Evolutionary conservation across 768 basidiomycete genomes (phyloP).

Genomic region (Paxillus rubicundulus): DNA sequence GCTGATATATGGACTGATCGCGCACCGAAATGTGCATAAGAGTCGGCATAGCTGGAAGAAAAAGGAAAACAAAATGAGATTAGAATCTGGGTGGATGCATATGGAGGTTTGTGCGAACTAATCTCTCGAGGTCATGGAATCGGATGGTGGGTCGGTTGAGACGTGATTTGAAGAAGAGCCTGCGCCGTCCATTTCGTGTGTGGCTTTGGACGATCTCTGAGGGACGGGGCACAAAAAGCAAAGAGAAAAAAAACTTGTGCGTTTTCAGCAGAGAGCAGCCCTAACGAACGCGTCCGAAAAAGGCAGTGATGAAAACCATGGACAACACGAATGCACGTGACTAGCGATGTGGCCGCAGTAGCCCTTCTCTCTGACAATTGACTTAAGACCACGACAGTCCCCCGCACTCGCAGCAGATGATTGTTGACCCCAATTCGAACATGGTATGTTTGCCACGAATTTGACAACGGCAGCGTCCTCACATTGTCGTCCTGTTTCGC

Average conservation of each 20-base stretch:
- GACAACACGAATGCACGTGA: conserved; percentile 22
- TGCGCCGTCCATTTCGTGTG: conserved; percentile 28
- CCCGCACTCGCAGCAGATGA: conserved; percentile 15
- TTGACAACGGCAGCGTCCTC: neutral
- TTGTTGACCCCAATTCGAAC: conserved; percentile 20
- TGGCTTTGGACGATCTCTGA: conserved; percentile 2
- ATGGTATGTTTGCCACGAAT: conserved; percentile 19
- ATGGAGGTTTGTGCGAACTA: conserved; percentile 59
- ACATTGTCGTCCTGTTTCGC: neutral
- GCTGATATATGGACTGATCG: conserved; percentile 5
- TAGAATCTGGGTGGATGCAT: conserved; percentile 33
- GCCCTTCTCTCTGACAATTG: neutral
- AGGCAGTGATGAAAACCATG: conserved; percentile 8
- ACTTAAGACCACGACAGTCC: conserved; percentile 1
- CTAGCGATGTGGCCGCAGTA: conserved; percentile 12
- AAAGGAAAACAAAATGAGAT: conserved; percentile 35
- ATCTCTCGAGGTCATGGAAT: conserved; percentile 82
- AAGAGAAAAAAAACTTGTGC: conserved; percentile 4
- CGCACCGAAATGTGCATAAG: conserved; percentile 92
- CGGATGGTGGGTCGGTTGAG: conserved; percentile 14
- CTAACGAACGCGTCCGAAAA: conserved; percentile 5
- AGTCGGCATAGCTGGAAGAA: conserved; percentile 82
- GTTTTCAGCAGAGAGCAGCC: neutral
- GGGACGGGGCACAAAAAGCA: neutral
- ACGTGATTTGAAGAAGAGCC: conserved; percentile 26